Evolutionary conservation across 306 rosid species (phyloP).

Genomic region (Abrus precatorius): DNA sequence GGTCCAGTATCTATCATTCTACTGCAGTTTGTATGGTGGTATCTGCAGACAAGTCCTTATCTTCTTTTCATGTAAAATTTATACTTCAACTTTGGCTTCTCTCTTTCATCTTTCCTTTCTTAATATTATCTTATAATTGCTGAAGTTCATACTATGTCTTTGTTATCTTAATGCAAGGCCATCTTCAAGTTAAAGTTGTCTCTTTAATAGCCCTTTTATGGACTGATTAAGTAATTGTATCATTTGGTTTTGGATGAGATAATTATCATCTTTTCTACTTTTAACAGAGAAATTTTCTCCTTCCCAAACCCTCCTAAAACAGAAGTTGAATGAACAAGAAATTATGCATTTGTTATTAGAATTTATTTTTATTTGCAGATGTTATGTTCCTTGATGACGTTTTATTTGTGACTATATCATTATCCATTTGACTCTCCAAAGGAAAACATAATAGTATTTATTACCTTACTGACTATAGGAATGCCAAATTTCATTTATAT

Average conservation of each 20-base stretch:
- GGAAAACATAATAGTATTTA: slow-evolving; percentile 16
- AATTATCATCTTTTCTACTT: slow-evolving; percentile 19
- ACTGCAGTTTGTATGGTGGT: slow-evolving; percentile 11
- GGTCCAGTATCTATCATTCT: background rate
- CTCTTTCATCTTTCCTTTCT: slow-evolving; percentile 5
- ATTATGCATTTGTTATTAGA: background rate
- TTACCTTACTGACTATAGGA: slow-evolving; percentile 27
- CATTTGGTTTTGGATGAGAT: slow-evolving; percentile 8
- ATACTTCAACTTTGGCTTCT: background rate
- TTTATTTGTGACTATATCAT: background rate
- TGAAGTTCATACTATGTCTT: slow-evolving; percentile 10
- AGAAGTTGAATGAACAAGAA: background rate
- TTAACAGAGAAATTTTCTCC: background rate
- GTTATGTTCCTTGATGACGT: slow-evolving; percentile 7
- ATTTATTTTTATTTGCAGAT: slow-evolving; percentile 16
- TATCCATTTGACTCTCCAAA: background rate
- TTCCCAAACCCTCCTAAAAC: background rate
- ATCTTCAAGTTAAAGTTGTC: slow-evolving; percentile 24
- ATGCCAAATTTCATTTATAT: slow-evolving; percentile 25
- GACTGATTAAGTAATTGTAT: background rate
- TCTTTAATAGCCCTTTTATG: background rate
- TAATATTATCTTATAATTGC: slow-evolving; percentile 10
- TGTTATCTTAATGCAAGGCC: background rate
- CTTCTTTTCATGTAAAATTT: slow-evolving; percentile 20
- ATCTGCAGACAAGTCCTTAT: slow-evolving; percentile 24